A percentile compares a stretch with the other conserved stretches of the same genome.
Conservation (phyloP, 331 rosid species). For the Quercus tomentella region DNA sequence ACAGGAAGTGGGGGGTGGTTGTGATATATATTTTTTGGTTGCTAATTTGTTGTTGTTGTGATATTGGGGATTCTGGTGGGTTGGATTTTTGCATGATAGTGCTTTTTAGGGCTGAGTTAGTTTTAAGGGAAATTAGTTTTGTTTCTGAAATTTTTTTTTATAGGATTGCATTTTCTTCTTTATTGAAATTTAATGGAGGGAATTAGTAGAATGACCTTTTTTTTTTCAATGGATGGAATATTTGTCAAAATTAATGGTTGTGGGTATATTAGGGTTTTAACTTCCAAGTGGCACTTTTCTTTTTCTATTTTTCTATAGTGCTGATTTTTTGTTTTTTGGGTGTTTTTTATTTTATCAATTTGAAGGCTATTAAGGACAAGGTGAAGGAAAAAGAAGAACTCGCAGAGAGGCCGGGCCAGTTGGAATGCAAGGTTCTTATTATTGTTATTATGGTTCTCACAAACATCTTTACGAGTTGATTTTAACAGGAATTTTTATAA, state of each 20-base stretch:
- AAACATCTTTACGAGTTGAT: slow-evolving; percentile 2
- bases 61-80: background rate
- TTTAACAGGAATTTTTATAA: background rate
- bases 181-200: background rate
- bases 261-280: background rate
- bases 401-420: slow-evolving; percentile 42
- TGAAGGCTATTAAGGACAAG: slow-evolving; percentile 60
- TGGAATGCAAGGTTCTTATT: slow-evolving; percentile 85
- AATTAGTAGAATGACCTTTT: background rate
- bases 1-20: background rate
- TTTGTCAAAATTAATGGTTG: background rate
- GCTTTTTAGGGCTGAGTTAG: background rate
- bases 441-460: slow-evolving; percentile 19
- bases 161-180: background rate
- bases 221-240: background rate
- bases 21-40: no score
- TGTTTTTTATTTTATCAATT: slow-evolving; percentile 14
- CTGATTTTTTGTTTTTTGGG: slow-evolving; percentile 16
- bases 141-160: background rate
- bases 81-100: background rate
- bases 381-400: slow-evolving; percentile 51
- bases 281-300: slow-evolving; percentile 10
- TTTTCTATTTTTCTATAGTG: background rate
- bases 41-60: background rate
- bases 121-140: background rate